Percentiles rank a stretch among this genome's conserved stretches.
Evolutionary conservation across 2,329 filamentous ascomycete species (phyloP).

Genomic region (Annulohypoxylon truncatum): DNA sequence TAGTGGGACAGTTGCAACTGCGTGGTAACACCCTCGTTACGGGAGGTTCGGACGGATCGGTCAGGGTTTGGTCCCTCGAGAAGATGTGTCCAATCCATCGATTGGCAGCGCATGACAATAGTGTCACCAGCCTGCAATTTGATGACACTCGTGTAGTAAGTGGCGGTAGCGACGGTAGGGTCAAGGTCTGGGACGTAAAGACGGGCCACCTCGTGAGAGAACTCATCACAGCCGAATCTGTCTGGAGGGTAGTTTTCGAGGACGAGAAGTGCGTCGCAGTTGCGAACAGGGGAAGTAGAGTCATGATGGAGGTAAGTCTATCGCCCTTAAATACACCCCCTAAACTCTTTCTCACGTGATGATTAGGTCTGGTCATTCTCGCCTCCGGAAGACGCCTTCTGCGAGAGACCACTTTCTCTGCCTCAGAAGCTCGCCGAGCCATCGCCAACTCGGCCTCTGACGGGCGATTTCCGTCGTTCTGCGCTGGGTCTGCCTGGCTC

Average conservation of each 20-base stretch:
- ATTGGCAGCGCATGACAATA: slow-evolving; percentile 96
- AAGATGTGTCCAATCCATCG: slow-evolving; percentile 93
- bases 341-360: slow-evolving; percentile 25
- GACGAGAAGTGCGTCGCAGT: slow-evolving; percentile 98
- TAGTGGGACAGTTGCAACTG: slow-evolving; percentile 97
- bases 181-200: slow-evolving; percentile 98
- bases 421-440: slow-evolving; percentile 61
- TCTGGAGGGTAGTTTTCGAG: slow-evolving; percentile 98
- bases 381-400: slow-evolving; percentile 77
- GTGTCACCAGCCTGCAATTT: slow-evolving; percentile 96
- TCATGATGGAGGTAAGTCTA: slow-evolving; percentile 91
- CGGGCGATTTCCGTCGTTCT: slow-evolving; percentile 55
- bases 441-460: slow-evolving; percentile 61
- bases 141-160: slow-evolving; percentile 96
- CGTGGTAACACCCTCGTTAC: slow-evolving; percentile 94
- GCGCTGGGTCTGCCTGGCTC: slow-evolving; percentile 39
- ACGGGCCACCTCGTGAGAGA: slow-evolving; percentile 91
- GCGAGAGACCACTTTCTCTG: slow-evolving; percentile 64
- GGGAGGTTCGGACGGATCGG: slow-evolving; percentile 94
- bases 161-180: slow-evolving; percentile 94
- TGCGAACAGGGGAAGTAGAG: slow-evolving; percentile 84
- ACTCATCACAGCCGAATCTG: slow-evolving; percentile 89
- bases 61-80: slow-evolving; percentile 94
- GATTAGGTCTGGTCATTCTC: slow-evolving; percentile 92
- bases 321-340: not conserved